Percentiles rank a stretch among this genome's conserved stretches.
Conservation (phyloP, 2,329 filamentous ascomycete genomes). For the Hirsutella minnesotensis region DNA sequence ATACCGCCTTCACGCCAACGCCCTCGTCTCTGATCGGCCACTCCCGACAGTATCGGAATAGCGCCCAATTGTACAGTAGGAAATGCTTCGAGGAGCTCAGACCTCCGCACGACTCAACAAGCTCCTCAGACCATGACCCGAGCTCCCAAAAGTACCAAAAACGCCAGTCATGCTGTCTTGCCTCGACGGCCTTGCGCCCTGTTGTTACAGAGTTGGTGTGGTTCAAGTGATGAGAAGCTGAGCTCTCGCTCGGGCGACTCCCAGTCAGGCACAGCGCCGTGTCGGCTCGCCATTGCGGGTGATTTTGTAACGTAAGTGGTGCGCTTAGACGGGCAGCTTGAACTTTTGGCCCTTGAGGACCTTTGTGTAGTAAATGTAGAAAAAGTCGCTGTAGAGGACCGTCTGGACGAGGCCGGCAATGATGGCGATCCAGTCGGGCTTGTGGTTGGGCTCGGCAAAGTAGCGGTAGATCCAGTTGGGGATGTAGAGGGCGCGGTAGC, state of each 20-base stretch:
- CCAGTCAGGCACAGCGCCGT: too few relatives aligned
- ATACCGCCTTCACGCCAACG: too few relatives aligned
- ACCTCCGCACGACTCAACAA: too few relatives aligned
- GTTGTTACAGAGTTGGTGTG: too few relatives aligned
- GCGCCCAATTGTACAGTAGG: too few relatives aligned
- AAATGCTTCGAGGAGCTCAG: too few relatives aligned
- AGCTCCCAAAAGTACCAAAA: slow-evolving; percentile 13
- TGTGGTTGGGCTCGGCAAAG: slow-evolving; percentile 59
- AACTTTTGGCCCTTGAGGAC: slow-evolving; percentile 83
- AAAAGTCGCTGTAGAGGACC: slow-evolving; percentile 94
- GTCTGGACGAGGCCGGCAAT: slow-evolving; percentile 88
- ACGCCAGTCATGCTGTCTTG: slow-evolving; percentile 19
- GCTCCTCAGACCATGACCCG: background rate
- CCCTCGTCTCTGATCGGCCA: too few relatives aligned
- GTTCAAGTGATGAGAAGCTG: too few relatives aligned
- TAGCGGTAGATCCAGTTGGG: slow-evolving; percentile 98
- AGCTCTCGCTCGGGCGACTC: too few relatives aligned
- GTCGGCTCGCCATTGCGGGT: too few relatives aligned
- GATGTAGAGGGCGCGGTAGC: slow-evolving; percentile 90
- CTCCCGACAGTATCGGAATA: too few relatives aligned
- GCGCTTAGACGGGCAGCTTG: slow-evolving; percentile 63
- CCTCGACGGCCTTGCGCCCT: background rate
- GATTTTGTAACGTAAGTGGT: too few relatives aligned
- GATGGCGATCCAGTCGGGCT: slow-evolving; percentile 74
- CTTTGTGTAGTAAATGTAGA: slow-evolving; percentile 99